These are phyloP conservation scores for Aspergillus wentii DNA, from an alignment of 495 filamentous ascomycete species.

Conservation along the genomic window DNA sequence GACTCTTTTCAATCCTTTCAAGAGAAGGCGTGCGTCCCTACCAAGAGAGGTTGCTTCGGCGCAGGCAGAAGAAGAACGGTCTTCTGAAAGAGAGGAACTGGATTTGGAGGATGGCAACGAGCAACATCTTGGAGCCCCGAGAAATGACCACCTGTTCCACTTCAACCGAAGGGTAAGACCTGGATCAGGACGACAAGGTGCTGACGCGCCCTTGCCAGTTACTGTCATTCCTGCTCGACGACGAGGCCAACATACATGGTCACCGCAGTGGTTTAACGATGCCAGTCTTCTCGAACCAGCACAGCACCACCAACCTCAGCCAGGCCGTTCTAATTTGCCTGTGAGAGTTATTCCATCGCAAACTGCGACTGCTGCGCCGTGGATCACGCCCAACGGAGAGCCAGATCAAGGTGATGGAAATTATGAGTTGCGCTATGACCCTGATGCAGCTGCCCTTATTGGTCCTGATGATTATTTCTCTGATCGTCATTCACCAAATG, in stretches of 20 bases:
- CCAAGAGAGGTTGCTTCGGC: conserved; percentile 51
- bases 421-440: conserved; percentile 39
- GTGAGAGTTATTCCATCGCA: conserved; percentile 39
- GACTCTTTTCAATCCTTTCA: conserved; percentile 48
- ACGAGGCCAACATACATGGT: conserved; percentile 43
- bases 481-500: conserved; percentile 1
- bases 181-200: conserved; percentile 20
- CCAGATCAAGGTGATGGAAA: conserved; percentile 19
- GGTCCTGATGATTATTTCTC: conserved; percentile 15
- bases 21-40: conserved; percentile 44
- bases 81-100: conserved; percentile 7
- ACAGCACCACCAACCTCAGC: conserved; percentile 8
- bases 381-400: conserved; percentile 28
- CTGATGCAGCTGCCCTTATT: conserved; percentile 41
- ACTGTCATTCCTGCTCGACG: conserved; percentile 67
- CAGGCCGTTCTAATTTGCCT: conserved; percentile 18
- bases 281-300: conserved; percentile 11
- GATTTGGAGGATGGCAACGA: conserved; percentile 20
- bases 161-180: conserved; percentile 19
- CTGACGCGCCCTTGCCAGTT: conserved; percentile 45
- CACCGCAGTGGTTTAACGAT: conserved; percentile 25
- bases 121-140: conserved; percentile 10
- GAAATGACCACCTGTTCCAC: conserved; percentile 27
- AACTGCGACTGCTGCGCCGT: conserved; percentile 32
- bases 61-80: conserved; percentile 35